Base-by-base conservation (phyloP, 805 yeast species). In the Metschnikowia gruessii region DNA sequence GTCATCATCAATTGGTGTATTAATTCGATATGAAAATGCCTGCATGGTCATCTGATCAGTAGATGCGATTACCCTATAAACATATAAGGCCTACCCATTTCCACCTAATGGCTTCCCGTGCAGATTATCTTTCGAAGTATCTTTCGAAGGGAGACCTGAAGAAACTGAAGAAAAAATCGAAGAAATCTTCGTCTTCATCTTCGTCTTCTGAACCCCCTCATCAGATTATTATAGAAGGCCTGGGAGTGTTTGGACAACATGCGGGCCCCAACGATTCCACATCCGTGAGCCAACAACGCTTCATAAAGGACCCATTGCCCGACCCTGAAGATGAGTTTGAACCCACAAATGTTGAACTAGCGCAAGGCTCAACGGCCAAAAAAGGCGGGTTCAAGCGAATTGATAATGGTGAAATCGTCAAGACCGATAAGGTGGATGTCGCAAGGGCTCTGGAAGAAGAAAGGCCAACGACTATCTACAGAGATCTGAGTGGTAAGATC, bases 381-480 rank as follows among this genome's bases (percentile, higher is more conserved):
- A 63, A 59, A 46, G 74, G 73, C 7, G 24, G 24, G 8, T 70
- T 70, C 53, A 66, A 61, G 40, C 45, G 75, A 46, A 69, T 70
- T 26, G 75, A 70, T 44, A 58, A 55, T 43, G 64, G 66, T 7
- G 42, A 48, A 35, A 43, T 48, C n/a, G 36, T 39, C 12, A 45
- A 31, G 24, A 24, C 39, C 5, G 49, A 40, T 4, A 33, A 37
- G 26, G 30, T 17, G 16, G 29, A 21, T n/a, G 40, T 15, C 12
- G 45, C 5, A 24, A 17, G 4, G 35, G 29, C 37, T 12, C 46
- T 15, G 22, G 44, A n/a, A 21, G 34, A 15, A 33, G 38, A 49
- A 26, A 17, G 51, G 42, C 46, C 54, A 84, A 5, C 58, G 52
- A 61, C 71, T 53, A 62, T 69, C 76, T 30, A 72, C 78, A 1